Evolutionary conservation across 169 alveolate genomes (phyloP), one percentile per base, ranked within the genome.

Genomic region (Plasmodium adleri): DNA sequence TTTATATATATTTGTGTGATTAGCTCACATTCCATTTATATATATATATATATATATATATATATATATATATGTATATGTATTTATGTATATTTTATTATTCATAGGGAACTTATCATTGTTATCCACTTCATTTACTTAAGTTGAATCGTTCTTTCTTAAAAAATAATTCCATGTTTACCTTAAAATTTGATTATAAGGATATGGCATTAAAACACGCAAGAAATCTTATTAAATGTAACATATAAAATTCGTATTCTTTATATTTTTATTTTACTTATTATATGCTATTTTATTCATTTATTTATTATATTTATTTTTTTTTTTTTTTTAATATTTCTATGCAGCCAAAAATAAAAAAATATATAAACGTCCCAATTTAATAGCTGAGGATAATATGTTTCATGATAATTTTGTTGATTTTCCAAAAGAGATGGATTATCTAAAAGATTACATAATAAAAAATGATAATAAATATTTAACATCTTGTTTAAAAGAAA

Each of bases 51-150:
- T 56, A 56, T 56, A 54, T 54, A 1, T 22, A 54, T 4, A n/a
- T 56, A 22, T 56, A 54, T 54, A 12, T 12, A 62, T 62, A 10
- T 62, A 62, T 12, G 0, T 62, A 62, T 67, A 43, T 76, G 10
- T 26, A 72, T 49, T 1, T 59, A 49, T 43, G 49, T 22, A 64
- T 22, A 10, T 10, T 15, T 47, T 32, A 17, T 59, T 45, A 50
- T 47, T 78, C 50, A 49, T 70, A 78, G 89, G 92, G 92, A 47
- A 86, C 92, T 45, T 72, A 86, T 67, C 71, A 86, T 62, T 86
- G 86, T 66, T 86, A 86, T 73, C 92, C 92, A 15, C 10, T 86
- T 15, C 67, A 86, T 39, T 13, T 86, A 64, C 75, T 86, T 1
- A 86, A 64, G 71, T 52, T 72, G 47, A 86, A 86, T 47, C 74